Evolutionary conservation across 78 protist genomes (phyloP).

Genomic region (Dictyostelium brefeldianum): DNA sequence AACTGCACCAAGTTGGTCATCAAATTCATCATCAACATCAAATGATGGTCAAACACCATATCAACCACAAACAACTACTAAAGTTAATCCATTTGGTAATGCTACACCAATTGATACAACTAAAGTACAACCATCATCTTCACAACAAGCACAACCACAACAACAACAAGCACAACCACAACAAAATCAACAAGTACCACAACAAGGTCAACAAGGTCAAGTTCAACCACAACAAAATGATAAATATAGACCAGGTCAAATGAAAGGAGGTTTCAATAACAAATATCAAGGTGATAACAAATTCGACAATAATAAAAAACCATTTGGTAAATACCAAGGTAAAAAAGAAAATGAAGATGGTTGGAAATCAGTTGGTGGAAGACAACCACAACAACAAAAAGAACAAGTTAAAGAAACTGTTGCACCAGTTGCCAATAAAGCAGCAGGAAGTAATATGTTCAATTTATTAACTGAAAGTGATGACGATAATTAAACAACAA

Average conservation of each 20-base stretch:
- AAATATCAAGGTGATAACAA: conserved; percentile 12
- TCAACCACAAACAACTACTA: not conserved
- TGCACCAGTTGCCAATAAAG: conserved; percentile 11
- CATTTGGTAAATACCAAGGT: conserved; percentile 16
- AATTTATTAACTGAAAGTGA: not conserved
- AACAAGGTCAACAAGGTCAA: not conserved
- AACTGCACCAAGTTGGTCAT: conserved; percentile 13
- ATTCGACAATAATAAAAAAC: not conserved
- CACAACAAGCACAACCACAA: not conserved
- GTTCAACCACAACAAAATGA: not conserved
- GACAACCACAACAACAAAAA: not conserved
- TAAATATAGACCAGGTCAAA: conserved; percentile 5
- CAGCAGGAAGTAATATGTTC: not conserved
- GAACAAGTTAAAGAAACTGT: not conserved
- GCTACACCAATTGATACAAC: conserved; percentile 28
- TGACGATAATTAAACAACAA: not conserved
- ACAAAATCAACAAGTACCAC: not conserved
- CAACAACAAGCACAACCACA: not conserved
- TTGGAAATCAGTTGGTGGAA: conserved; percentile 11
- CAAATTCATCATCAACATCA: not conserved
- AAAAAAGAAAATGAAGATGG: conserved; percentile 3
- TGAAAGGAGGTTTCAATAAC: not conserved
- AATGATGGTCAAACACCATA: not conserved
- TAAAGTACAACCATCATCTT: too few species aligned
- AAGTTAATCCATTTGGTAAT: conserved; percentile 36